Base-by-base conservation (phyloP, 73 alveolate genomes). In the Tetrahymena borealis region DNA sequence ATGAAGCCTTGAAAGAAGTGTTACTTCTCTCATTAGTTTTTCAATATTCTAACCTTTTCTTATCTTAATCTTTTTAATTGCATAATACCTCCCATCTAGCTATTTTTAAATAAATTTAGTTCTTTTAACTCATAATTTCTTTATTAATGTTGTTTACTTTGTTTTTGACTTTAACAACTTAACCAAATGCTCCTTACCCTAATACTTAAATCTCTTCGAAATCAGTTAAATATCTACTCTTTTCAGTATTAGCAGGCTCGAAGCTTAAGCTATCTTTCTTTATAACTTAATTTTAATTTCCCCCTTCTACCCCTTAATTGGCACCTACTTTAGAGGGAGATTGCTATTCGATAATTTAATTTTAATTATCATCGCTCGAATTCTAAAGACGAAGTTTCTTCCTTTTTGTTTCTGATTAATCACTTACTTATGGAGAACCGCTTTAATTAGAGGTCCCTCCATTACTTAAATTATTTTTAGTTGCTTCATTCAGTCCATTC, bases 171-270 rank as follows among this genome's bases (percentile, higher is more conserved):
- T 93, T 93, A n/a, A 93, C 39, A 1, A 93, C 95, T 36, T 93
- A 90, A 28, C 95, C 95, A 93, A 93, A 93, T n/a, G 95, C 90
- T 38, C 95, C 95, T 78, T 93, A 79, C 35, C 95, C 95, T 11
- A 93, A 32, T 3, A 90, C 91, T 13, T 85, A 32, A 32, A 93
- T 92, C 18, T 79, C 91, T 16, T 93, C 95, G n/a, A 93, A 93
- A 93, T 93, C 95, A 8, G 95, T 90, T 40, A 79, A 32, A 91
- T 79, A 79, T 33, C 95, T 93, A 32, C 91, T 93, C 28, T 60
- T 60, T n/a, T 60, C 85, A 3, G 85, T 60, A 35, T 60, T 60
- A 60, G 85, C 85, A 24, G 85, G 85, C 15, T 60, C 85, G 35
- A 60, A 60, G 10, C 85, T 60, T 60, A 60, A 60, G 20, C n/a